Percentiles rank a stretch among this genome's conserved stretches.
Evolutionary conservation across 2,329 filamentous ascomycete species (phyloP).

Genomic region (Xylaria digitata): DNA sequence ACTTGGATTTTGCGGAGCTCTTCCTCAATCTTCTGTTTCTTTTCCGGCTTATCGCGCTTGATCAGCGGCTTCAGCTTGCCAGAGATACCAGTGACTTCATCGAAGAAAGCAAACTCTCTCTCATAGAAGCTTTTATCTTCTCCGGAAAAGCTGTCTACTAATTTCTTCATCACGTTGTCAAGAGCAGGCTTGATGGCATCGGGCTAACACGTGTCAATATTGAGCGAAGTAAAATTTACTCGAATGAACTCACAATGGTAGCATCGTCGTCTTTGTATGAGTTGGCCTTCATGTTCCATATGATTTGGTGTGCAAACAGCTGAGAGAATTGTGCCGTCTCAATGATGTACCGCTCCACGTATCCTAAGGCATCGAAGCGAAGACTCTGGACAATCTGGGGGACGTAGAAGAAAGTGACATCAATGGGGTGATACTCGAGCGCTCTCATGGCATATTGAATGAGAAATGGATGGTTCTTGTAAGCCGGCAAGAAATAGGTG

Average conservation of each 20-base stretch:
- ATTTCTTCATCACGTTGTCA: slow-evolving; percentile 86
- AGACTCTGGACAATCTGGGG: slow-evolving; percentile 97
- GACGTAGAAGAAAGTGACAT: slow-evolving; percentile 98
- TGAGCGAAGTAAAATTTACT: background rate
- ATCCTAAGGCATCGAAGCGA: slow-evolving; percentile 91
- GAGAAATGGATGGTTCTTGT: slow-evolving; percentile 90
- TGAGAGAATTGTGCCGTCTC: slow-evolving; percentile 99
- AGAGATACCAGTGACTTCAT: slow-evolving; percentile 94
- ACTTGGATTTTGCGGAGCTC: slow-evolving; percentile 97
- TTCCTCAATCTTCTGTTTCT: slow-evolving; percentile 99
- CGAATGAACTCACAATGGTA: slow-evolving; percentile 71
- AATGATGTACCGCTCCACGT: slow-evolving; percentile 95
- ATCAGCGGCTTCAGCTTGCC: slow-evolving; percentile 95
- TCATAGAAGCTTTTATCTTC: slow-evolving; percentile 90
- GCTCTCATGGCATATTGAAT: slow-evolving; percentile 97
- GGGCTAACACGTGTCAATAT: slow-evolving; percentile 63
- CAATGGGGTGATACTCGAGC: slow-evolving; percentile 92
- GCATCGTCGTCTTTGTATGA: slow-evolving; percentile 97
- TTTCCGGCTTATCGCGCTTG: slow-evolving; percentile 91
- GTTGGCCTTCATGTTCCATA: slow-evolving; percentile 99
- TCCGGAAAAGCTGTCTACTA: slow-evolving; percentile 83
- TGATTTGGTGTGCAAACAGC: slow-evolving; percentile 97
- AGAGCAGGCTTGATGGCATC: slow-evolving; percentile 94
- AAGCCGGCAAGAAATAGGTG: slow-evolving; percentile 91
- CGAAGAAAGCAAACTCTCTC: slow-evolving; percentile 97